phyloP scores from a whole-genome alignment of 2,329 filamentous ascomycete species.

The Phyllosticta citrichinensis region DNA sequence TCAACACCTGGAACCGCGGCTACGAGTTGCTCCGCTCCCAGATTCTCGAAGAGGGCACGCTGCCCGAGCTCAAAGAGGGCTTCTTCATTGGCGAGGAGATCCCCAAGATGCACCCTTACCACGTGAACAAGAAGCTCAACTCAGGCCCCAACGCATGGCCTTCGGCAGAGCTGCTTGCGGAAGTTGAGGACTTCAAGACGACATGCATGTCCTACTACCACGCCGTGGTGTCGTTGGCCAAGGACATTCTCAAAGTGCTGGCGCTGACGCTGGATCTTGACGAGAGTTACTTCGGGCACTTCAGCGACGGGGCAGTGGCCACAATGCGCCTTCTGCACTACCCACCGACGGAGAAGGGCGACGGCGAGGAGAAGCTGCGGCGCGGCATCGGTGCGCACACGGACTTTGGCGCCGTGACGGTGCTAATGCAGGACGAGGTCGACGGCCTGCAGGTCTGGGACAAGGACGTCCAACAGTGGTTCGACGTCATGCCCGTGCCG shows the following conservation, averaged over 20 bases:
- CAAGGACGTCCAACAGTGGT: slow-evolving; percentile 18
- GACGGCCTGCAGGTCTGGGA: slow-evolving; percentile 29
- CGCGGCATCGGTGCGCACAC: slow-evolving; percentile 35
- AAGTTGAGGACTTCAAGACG: slow-evolving; percentile 24
- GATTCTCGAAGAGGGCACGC: slow-evolving; percentile 32
- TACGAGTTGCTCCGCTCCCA: slow-evolving; percentile 35
- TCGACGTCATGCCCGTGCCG: slow-evolving; percentile 16
- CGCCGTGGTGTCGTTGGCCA: slow-evolving; percentile 29
- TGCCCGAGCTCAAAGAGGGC: slow-evolving; percentile 36
- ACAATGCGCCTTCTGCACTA: slow-evolving; percentile 36
- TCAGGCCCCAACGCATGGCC: slow-evolving; percentile 35
- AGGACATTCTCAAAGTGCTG: slow-evolving; percentile 32
- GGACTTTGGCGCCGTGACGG: slow-evolving; percentile 34
- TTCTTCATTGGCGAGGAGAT: slow-evolving; percentile 36
- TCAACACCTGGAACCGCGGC: slow-evolving; percentile 33
- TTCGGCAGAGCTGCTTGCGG: slow-evolving; percentile 11
- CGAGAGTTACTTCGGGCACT: slow-evolving; percentile 28
- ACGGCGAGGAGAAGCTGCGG: slow-evolving; percentile 26
- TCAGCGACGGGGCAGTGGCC: slow-evolving; percentile 28
- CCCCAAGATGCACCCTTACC: slow-evolving; percentile 28
- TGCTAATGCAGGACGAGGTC: slow-evolving; percentile 33
- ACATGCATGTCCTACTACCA: slow-evolving; percentile 31
- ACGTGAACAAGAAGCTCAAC: slow-evolving; percentile 28
- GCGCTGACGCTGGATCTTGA: slow-evolving; percentile 32
- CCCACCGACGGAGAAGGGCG: slow-evolving; percentile 26